phyloP scores from a whole-genome alignment of 2,329 filamentous ascomycete species.

The Trichoderma asperellum region DNA sequence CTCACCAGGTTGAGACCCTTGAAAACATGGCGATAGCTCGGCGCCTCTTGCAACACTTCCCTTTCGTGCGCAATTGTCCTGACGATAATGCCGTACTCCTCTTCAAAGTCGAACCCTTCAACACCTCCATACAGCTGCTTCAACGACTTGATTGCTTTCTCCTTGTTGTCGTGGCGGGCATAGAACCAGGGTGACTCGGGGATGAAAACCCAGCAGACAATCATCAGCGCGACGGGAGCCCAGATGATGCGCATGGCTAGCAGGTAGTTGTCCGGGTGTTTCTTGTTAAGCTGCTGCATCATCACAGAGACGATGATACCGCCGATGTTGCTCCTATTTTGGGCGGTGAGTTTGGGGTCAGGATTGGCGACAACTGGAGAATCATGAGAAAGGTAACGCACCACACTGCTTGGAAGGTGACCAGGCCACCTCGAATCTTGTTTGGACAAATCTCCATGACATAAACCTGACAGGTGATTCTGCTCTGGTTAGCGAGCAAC shows the following conservation, averaged over 20 bases:
- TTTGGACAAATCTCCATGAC: background rate
- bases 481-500: background rate
- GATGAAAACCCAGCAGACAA: background rate
- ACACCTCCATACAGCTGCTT: background rate
- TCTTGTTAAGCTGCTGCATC: background rate
- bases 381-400: background rate
- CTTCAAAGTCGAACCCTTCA: background rate
- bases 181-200: background rate
- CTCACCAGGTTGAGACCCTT: background rate
- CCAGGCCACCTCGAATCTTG: background rate
- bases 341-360: background rate
- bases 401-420: background rate
- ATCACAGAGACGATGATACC: background rate
- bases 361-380: background rate
- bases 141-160: background rate
- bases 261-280: background rate
- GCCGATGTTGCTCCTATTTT: background rate
- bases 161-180: background rate
- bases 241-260: background rate
- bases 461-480: background rate
- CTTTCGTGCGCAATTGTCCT: background rate
- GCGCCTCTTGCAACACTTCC: background rate
- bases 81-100: background rate
- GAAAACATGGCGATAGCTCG: background rate
- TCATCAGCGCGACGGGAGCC: background rate